phyloP scores from a whole-genome alignment of 257 asterid species.

The Jasminum sambac region DNA sequence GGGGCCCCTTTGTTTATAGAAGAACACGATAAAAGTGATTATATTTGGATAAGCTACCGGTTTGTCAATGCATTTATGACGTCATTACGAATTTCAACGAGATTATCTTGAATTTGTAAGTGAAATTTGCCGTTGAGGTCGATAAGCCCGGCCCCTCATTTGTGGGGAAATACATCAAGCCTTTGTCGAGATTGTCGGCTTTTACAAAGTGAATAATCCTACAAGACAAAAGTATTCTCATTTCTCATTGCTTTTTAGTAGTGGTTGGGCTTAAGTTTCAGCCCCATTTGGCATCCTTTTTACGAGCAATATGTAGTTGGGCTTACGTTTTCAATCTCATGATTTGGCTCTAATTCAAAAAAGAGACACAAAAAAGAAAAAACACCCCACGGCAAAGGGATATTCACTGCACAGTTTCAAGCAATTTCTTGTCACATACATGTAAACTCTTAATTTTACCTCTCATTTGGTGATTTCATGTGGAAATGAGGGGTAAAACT shows the following conservation, averaged over 20 bases:
- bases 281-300: conserved; percentile 50
- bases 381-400: conserved; percentile 38
- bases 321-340: conserved; percentile 41
- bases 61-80: conserved; percentile 36
- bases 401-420: conserved; percentile 45
- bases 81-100: conserved; percentile 59
- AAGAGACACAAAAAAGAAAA: no score
- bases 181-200: conserved; percentile 35
- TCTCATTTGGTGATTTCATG: no score
- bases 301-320: conserved; percentile 51
- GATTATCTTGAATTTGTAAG: conserved; percentile 37
- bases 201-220: conserved; percentile 39
- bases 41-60: conserved; percentile 19
- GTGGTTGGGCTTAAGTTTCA: conserved; percentile 52
- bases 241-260: conserved; percentile 65
- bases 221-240: no score
- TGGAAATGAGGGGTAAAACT: no score
- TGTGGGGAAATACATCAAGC: conserved; percentile 35
- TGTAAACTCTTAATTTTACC: no score
- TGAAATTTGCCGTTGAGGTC: conserved; percentile 42
- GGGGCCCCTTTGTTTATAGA: no score
- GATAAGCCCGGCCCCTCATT: conserved; percentile 38
- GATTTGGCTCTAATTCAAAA: conserved; percentile 41
- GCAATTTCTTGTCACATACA: conserved; percentile 33
- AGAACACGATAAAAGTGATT: no score